Evolutionary conservation across 495 filamentous ascomycete genomes (phyloP), one percentile per base, ranked within the genome.

Genomic region (Pseudevernia furfuracea): DNA sequence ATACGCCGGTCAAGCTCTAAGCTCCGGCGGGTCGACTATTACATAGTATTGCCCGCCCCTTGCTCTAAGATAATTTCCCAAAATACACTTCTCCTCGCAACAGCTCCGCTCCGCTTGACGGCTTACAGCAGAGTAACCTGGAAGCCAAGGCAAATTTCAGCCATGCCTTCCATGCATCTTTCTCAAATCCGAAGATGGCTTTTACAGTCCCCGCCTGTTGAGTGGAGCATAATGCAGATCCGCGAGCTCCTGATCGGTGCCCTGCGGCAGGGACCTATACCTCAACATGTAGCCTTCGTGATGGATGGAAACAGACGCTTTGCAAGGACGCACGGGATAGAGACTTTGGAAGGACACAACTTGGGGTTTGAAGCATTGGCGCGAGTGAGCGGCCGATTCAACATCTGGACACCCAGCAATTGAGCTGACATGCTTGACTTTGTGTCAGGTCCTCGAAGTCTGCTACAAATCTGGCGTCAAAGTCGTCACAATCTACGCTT

Each of bases 291-390:
- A 60, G 94, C 94, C 10, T 97, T 98, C 71, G 92, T 96, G 62
- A 97, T 97, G 95, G 94, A 98, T 74, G 94, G 94, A 44, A 98
- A 98, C 74, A 79, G 94, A 58, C 85, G 94, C 28, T 98, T 94
- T 75, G 94, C 94, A 2, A 81, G 90, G 58, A 87, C 80, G 57
- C 90, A 93, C 77, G 85, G 93, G 58, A 96, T 98, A 71, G 94
- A 98, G 81, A 96, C 92, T 0, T 87, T 96, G 44, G 92, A 98
- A 76, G 94, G 94, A n/a, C 94, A 98, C 74, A 90, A 94, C 71
- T 75, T 96, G 67, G 94, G 94, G 10, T 98, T 97, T 70, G 94
- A 98, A 76, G 92, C 94, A 28, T 79, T 98, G 48, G 95, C 92
- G 46, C 83, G 86, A 72, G 89, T 91, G 70, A 62, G 46, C 58